Percentiles rank a stretch among this genome's conserved stretches.
phyloP scores from a whole-genome alignment of 1,284 basidiomycete genomes.

The Moniliophthora roreri region DNA sequence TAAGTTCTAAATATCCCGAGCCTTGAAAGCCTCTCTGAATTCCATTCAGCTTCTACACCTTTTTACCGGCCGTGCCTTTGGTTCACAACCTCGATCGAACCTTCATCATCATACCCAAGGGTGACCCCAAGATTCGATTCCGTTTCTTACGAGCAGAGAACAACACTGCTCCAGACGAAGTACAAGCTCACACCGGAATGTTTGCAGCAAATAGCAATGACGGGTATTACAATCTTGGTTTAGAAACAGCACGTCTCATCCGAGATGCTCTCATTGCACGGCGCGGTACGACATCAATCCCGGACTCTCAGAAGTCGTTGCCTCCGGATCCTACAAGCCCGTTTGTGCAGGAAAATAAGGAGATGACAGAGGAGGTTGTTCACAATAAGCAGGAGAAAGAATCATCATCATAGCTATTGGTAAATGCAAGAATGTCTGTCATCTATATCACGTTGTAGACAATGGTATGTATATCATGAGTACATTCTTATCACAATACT shows the following conservation, averaged over 20 bases:
- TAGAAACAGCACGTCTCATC: conserved; percentile 61
- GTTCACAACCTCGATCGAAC: conserved; percentile 56
- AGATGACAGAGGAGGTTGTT: no score
- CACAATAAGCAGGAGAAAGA: no score
- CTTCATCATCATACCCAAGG: conserved; percentile 74
- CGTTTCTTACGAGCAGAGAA: conserved; percentile 69
- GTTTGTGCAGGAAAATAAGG: no score
- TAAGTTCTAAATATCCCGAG: conserved; percentile 36
- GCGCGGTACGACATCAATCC: not conserved
- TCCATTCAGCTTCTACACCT: conserved; percentile 69
- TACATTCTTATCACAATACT: conserved; percentile 1
- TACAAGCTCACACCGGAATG: conserved; percentile 89
- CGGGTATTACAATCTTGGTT: conserved; percentile 85
- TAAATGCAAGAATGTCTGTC: no score
- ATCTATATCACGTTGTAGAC: no score
- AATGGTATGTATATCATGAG: no score
- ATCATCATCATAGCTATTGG: no score
- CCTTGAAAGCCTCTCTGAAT: conserved; percentile 6
- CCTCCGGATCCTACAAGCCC: no score
- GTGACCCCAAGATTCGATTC: conserved; percentile 45
- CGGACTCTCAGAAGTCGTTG: no score
- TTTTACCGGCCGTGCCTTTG: conserved; percentile 64
- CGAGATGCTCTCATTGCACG: conserved; percentile 45
- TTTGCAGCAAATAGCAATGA: conserved; percentile 84
- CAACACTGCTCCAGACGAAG: conserved; percentile 71